Evolutionary conservation across 2,329 filamentous ascomycete species (phyloP).

Genomic region (Chaetothyriales sp.): DNA sequence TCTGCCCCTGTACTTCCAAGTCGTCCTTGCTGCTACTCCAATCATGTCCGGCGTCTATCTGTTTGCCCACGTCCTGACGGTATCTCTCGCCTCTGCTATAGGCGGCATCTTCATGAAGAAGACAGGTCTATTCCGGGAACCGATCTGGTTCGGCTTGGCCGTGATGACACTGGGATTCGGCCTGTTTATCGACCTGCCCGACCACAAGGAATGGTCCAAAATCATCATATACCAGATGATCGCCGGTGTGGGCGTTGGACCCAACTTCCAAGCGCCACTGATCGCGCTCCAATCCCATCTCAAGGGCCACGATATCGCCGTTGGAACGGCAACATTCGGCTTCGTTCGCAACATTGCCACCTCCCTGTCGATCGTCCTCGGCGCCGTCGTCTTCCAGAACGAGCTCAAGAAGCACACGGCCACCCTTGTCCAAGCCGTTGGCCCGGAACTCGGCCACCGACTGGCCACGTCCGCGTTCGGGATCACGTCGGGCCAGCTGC

Average conservation of each 20-base stretch:
- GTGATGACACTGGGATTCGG: conserved; percentile 52
- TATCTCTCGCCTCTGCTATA: conserved; percentile 47
- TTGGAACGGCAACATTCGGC: conserved; percentile 41
- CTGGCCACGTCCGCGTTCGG: conserved; percentile 24
- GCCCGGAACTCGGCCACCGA: conserved; percentile 19
- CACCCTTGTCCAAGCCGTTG: conserved; percentile 19
- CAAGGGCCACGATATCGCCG: conserved; percentile 42
- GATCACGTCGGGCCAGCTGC: conserved; percentile 21
- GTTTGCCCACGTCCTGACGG: conserved; percentile 52
- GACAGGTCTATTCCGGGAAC: conserved; percentile 49
- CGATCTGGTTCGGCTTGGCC: conserved; percentile 44
- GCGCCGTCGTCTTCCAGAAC: conserved; percentile 33
- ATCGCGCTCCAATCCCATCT: conserved; percentile 51
- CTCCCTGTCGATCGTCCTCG: conserved; percentile 39
- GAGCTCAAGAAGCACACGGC: conserved; percentile 21
- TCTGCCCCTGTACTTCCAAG: conserved; percentile 73
- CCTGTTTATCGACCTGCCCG: conserved; percentile 43
- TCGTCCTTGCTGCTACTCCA: conserved; percentile 51
- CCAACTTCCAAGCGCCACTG: conserved; percentile 48
- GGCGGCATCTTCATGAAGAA: conserved; percentile 58
- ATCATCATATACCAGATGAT: conserved; percentile 43
- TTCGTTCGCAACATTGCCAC: conserved; percentile 41
- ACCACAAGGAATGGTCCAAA: conserved; percentile 37
- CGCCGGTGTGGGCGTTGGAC: conserved; percentile 45
- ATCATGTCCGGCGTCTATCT: conserved; percentile 61